Base-by-base conservation (phyloP, 2,329 filamentous ascomycete species). In the Arachnomyces sp. region DNA sequence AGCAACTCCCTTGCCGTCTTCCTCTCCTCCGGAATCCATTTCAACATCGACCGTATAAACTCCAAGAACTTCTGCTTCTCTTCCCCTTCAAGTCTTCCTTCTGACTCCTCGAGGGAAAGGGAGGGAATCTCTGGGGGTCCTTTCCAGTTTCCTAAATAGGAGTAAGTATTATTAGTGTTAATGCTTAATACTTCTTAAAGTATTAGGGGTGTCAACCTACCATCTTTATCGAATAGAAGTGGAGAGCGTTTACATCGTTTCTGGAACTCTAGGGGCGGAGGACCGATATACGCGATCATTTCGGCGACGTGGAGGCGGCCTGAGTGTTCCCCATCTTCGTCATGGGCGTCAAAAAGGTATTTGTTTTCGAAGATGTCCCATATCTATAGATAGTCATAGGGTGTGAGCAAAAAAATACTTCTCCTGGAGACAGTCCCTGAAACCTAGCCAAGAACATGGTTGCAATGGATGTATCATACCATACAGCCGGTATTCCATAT, bases 401-500 rank as follows among this genome's bases (percentile, higher is more conserved):
- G 9, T 9, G 21, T 16, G 37, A 25, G n/a, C 17, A 17, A n/a
- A 38, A 34, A 14, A 43, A 31, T 7, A 40, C 11, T 13, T 3
- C 15, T 7, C 13, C n/a, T 31, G 13, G 17, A 11, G 2, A 36
- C n/a, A 13, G 17, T 25, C 13, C 36, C 12, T 9, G 30, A 7
- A 11, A 4, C 15, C 12, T 18, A 29, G 17, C 17, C 7, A 28
- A 13, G 28, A n/a, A n/a, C n/a, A n/a, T n/a, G n/a, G n/a, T n/a
- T n/a, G n/a, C n/a, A n/a, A n/a, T n/a, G 31, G 17, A 16, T n/a
- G 31, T 11, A 15, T 31, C 50, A 44, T 36, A 52, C 47, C 44
- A 54, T 41, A 15, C 44, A 21, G 16, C 43, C 47, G 31, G 52
- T 25, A 36, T 51, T 51, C 49, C 51, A 54, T 28, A 54, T 51